Evolutionary conservation across 2,329 filamentous ascomycete genomes (phyloP).

Genomic region (Fusarium staphyleae): DNA sequence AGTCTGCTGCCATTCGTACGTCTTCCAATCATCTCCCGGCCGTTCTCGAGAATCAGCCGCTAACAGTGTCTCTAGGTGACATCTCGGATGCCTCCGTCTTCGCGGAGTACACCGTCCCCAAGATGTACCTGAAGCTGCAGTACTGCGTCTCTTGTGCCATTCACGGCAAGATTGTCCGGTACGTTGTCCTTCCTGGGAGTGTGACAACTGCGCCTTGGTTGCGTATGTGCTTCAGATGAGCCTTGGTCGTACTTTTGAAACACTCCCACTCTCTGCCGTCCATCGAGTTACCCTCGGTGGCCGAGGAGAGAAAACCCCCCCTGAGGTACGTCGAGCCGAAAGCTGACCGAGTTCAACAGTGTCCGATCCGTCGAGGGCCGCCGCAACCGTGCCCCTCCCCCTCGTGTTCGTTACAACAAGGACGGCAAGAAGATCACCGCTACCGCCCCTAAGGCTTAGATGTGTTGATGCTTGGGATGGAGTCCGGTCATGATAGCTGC

Average conservation of each 20-base stretch:
- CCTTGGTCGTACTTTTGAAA: constrained; percentile 63
- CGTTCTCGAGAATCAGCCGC: constrained; percentile 10
- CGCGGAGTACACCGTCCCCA: constrained; percentile 98
- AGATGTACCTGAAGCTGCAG: constrained; percentile 99
- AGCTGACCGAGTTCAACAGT: constrained; percentile 65
- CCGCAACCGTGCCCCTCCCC: constrained; percentile 98
- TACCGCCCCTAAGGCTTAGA: constrained; percentile 57
- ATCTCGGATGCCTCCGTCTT: constrained; percentile 99
- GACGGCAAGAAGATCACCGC: constrained; percentile 99
- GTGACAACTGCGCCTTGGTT: constrained; percentile 62
- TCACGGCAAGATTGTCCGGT: constrained; percentile 99
- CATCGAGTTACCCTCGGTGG: not conserved
- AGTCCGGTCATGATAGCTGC: constrained; percentile 50
- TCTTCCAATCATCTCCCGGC: constrained; percentile 41
- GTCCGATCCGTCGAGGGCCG: constrained; percentile 96
- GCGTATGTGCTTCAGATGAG: constrained; percentile 63
- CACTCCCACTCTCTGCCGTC: constrained; percentile 39
- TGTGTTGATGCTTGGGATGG: constrained; percentile 46
- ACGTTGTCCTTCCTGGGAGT: constrained; percentile 69
- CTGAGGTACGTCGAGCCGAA: constrained; percentile 41
- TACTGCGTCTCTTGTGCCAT: constrained; percentile 99
- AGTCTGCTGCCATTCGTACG: constrained; percentile 99
- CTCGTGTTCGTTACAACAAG: constrained; percentile 99
- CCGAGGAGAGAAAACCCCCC: not conserved
- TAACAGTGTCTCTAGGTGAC: constrained; percentile 74